These are phyloP conservation scores for Haplographium delicatum DNA, from an alignment of 495 filamentous ascomycete species.

Conservation along the genomic window DNA sequence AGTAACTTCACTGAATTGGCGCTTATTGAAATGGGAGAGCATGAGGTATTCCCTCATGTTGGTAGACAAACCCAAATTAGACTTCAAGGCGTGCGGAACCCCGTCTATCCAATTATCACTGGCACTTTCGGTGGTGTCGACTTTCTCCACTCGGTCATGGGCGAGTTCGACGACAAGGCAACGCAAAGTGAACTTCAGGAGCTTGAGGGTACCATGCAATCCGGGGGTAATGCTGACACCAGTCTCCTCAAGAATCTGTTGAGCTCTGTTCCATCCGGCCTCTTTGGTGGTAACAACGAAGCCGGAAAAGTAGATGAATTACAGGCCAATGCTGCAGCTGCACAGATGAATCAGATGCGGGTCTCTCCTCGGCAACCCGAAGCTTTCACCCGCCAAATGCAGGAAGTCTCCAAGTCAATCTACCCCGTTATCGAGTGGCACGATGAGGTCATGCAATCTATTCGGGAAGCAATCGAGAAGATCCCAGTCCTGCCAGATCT, in stretches of 20 bases:
- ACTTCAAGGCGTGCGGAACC: constrained; percentile 54
- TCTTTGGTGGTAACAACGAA: constrained; percentile 67
- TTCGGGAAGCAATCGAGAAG: constrained; percentile 59
- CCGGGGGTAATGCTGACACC: constrained; percentile 49
- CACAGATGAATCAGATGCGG: constrained; percentile 57
- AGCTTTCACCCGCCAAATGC: constrained; percentile 62
- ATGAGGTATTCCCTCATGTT: constrained; percentile 77
- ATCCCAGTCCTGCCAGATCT: neutral
- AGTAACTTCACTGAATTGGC: constrained; percentile 87
- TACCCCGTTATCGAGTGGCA: constrained; percentile 86
- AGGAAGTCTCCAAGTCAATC: constrained; percentile 64
- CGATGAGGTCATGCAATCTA: constrained; percentile 74
- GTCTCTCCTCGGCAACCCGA: constrained; percentile 71
- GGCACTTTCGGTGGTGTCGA: constrained; percentile 93
- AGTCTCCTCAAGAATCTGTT: constrained; percentile 72
- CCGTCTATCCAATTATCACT: constrained; percentile 76
- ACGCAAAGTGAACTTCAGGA: constrained; percentile 81
- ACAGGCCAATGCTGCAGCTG: constrained; percentile 60
- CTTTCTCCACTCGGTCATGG: constrained; percentile 87
- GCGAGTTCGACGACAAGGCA: constrained; percentile 82
- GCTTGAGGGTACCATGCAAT: constrained; percentile 67
- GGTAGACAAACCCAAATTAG: constrained; percentile 62
- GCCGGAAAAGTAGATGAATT: constrained; percentile 60
- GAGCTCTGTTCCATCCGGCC: constrained; percentile 66
- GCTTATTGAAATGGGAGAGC: constrained; percentile 77